These are phyloP conservation scores for Somion occarium DNA, from an alignment of 1,284 basidiomycete genomes.

Conservation along the genomic window DNA sequence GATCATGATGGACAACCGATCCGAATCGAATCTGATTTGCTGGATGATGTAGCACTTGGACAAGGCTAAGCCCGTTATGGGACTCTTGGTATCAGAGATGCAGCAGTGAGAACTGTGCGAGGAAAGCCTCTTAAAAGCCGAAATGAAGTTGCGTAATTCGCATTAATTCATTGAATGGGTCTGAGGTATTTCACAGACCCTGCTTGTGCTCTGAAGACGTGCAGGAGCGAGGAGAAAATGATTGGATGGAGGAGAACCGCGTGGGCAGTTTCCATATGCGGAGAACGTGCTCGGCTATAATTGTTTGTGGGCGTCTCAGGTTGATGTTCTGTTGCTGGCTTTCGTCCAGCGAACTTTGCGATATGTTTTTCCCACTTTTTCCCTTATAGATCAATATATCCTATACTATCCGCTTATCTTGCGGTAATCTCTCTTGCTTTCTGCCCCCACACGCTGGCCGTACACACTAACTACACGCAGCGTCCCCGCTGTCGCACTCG, in stretches of 20 bases:
- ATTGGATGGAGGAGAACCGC: background rate
- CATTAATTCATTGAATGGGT: too few species aligned
- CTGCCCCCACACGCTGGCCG: slow-evolving; percentile 13
- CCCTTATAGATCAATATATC: background rate
- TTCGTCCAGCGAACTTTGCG: background rate
- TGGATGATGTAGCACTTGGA: background rate
- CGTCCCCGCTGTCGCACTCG: slow-evolving; percentile 6
- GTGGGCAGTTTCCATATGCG: background rate
- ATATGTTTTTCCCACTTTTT: slow-evolving; percentile 8
- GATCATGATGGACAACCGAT: background rate
- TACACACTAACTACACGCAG: slow-evolving; percentile 14
- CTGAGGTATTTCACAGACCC: too few species aligned
- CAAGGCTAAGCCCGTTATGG: background rate
- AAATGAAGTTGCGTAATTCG: too few species aligned
- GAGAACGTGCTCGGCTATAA: slow-evolving; percentile 3
- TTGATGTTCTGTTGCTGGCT: slow-evolving; percentile 7
- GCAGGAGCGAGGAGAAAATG: too few species aligned
- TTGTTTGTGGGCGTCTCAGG: slow-evolving; percentile 5
- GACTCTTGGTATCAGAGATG: background rate
- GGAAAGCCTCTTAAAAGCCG: background rate
- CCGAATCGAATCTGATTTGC: background rate
- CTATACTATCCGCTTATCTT: slow-evolving; percentile 3
- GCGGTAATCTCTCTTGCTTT: background rate
- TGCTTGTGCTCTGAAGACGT: too few species aligned
- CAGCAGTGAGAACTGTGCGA: background rate